Evolutionary conservation across 176 grass and related monocot genomes (phyloP), one percentile per base, ranked within the genome.

Genomic region (Cenchrus americanus): DNA sequence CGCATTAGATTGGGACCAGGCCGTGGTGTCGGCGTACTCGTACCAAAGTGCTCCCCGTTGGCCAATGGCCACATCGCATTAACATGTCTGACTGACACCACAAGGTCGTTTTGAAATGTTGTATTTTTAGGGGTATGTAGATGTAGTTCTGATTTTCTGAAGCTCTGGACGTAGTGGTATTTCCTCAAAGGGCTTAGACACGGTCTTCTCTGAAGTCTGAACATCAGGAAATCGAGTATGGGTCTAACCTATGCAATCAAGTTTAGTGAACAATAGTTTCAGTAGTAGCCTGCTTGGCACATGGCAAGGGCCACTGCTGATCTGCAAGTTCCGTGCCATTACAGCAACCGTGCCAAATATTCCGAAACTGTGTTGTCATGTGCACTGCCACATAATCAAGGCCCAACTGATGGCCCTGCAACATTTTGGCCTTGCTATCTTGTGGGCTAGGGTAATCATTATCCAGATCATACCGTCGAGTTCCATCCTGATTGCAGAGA

Each of bases 381-480:
- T 81, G 70, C 15, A 42, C 15, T 47, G 58, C 21, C 14, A 79
- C 42, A 14, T 23, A 23, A 63, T 81, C 46, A 76, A 69, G 44
- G 70, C 44, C 52, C 8, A 62, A 83, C 21, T 18, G 17, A n/a
- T 53, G 10, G n/a, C 23, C 13, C 30, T 47, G 17, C 58, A 47
- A 34, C 40, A 17, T 13, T 48, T 64, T 80, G 70, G 44, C 61
- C 3, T 9, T 81, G 46, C 37, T 51, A 12, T 9, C 44, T 47
- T 71, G 82, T 82, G 54, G 87, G 71, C 71, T 71, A 11, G 48
- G 9, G 18, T 60, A 81, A 85, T 76, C 54, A 81, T 64, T 81
- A 22, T 53, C 44, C 70, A 19, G 82, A 69, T 62, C 77, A 22
- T 53, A 68, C 34, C 21, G 2, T 58, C 59, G 23, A 15, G 26